Evolutionary conservation across 2,329 filamentous ascomycete species (phyloP), one percentile per base, ranked within the genome.

Genomic region (Xylariaceae sp.): DNA sequence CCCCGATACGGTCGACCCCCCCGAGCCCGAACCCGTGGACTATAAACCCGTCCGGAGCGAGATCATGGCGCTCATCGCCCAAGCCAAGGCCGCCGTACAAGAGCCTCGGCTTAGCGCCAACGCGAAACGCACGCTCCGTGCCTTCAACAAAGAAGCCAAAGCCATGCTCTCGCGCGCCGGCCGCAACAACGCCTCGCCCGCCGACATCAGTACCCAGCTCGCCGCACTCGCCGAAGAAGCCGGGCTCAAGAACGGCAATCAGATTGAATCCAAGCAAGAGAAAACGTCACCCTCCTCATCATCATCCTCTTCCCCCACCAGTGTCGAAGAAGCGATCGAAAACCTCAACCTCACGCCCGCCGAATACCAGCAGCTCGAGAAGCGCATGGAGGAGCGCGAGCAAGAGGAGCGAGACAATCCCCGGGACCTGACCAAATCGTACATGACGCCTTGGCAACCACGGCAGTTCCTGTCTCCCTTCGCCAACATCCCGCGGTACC

Each of bases 401-500:
- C 69, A 73, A 43, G 72, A 79, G 56, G 78, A 87, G 60, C 72
- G 76, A 45, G 80, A 89, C 63, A 95, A 96, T 69, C 85, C 88
- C 0, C 69, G 85, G 48, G 88, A 96, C 67, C 68, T 68, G 37
- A 69, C 66, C 46, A 95, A 95, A 69, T 88, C 93, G 3, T 98
- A 98, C 64, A 79, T 79, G 4, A 96, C 91, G 2, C 93, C 93
- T 11, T 98, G 93, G 93, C 72, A 77, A 54, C 93, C 93, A 11
- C 79, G 90, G 45, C 78, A 85, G 42, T 97, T 80, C 68, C 94
- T 98, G 87, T 77, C 80, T 41, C 83, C 91, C 1, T 98, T 98
- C 68, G 90, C 91, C 20, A 96, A 95, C 68, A 90, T 98, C 56
- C 93, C 93, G 10, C 76, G 87, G 43, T 98, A 97, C 67, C 80